Base-by-base conservation (phyloP, 2,329 filamentous ascomycete species). In the Metarhizium humberi region DNA sequence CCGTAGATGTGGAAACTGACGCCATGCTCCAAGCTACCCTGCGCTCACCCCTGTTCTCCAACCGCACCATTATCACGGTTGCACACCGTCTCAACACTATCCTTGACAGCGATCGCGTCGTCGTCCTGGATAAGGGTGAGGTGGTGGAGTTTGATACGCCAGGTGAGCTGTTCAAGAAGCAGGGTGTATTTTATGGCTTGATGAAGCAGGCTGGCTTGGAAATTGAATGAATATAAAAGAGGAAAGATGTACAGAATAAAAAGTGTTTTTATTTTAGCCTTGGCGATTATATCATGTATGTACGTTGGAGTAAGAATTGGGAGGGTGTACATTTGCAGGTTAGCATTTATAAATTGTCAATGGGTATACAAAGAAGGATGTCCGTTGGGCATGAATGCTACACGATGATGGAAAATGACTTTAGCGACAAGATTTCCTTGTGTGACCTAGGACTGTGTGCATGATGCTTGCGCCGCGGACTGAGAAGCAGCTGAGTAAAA, bases 31-130 rank as follows among this genome's bases (percentile, higher is more conserved):
- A 87, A 72, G 72, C 73, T 50, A 87, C 84, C 30, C 74, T 86
- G 55, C 78, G 84, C 38, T 80, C 80, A 40, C 78, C 81, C 25
- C 69, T 86, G 16, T 99, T 99, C 74, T 80, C 86, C 58, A 90
- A 96, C 71, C 85, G 90, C 54, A 99, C 94, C 42, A 97, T 99
- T 71, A 95, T 99, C 71, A 99, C 94, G 1, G 96, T 99, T 65
- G 94, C 94, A 30, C 94, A 99, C 75, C 86, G 94, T 55, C 95
- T 99, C 75, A 97, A 97, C 75, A 99, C 94, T 11, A 97, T 99
- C 64, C 80, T 99, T 34, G 84, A 87, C 69, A 83, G 80, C 58
- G 92, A 99, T 73, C 84, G 92, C 52, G 94, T 99, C 59, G 86
- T 99, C 40, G 94, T 99, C 51, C 81, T 99, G 6, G 91, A 97